Base-by-base conservation (phyloP, 2,329 filamentous ascomycete genomes). In the Phaeoacremonium minimum region DNA sequence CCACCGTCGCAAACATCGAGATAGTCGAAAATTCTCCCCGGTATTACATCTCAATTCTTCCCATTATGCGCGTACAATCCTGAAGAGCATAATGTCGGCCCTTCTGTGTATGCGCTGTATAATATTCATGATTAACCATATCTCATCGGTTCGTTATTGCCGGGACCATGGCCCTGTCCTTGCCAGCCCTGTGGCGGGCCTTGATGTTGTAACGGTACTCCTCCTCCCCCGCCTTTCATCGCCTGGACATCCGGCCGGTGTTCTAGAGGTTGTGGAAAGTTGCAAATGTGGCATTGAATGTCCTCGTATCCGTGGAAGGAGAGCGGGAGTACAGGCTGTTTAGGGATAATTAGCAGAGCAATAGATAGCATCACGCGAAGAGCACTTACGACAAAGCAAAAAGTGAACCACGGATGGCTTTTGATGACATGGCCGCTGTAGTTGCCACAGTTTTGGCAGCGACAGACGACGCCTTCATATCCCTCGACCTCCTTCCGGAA, bases 231-330 rank as follows among this genome's bases (percentile, higher is more conserved):
- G 19, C 64, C 65, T 32, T 63, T 61, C 46, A 78, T 74, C 37
- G 64, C 64, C 53, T 70, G 66, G 33, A 80, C 73, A 41, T 80
- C 76, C 11, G 63, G 72, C 12, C 76, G 64, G 49, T 72, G 67
- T 46, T 75, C 67, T 37, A 83, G 68, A 8, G 79, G 77, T 56
- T 90, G 83, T 45, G 77, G 73, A 56, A 87, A 89, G 56, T 83
- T 79, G 72, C 85, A 91, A 57, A 89, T 80, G 52, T 79, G 73
- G 66, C 85, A 91, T 41, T 71, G 67, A 38, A 91, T 73, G 51
- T 88, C 84, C 48, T 81, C 68, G 60, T 83, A 81, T 37, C 77
- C 78, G 40, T 76, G 71, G 46, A 82, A 67, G 31, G 77, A 81
- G 52, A 89, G 81, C 0, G 85, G 85, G 17, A 90, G 69, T 31